Evolutionary conservation across 148 eudicot species (phyloP).

Genomic region (Nyssa sinensis): DNA sequence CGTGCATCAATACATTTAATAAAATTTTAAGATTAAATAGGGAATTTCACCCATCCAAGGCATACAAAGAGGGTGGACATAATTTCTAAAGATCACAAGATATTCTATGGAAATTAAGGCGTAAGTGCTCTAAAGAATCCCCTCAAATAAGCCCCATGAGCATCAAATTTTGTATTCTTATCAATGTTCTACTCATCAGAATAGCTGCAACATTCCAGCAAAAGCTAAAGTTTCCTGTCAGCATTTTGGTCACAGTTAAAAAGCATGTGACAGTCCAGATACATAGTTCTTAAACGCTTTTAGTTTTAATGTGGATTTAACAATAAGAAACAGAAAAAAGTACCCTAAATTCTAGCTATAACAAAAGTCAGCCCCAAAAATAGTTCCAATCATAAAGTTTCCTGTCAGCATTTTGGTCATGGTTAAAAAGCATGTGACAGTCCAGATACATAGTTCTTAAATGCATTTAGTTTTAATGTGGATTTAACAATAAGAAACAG

Average conservation of each 20-base stretch:
- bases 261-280: background rate
- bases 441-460: background rate
- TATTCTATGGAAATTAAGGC: background rate
- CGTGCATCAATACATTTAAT: background rate
- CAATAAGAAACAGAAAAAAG: background rate
- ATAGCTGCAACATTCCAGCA: slow-evolving; percentile 4
- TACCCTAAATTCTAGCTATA: background rate
- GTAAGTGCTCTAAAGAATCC: background rate
- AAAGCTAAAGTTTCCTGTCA: background rate
- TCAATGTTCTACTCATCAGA: background rate
- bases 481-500: background rate
- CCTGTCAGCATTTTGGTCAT: background rate
- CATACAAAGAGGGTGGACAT: background rate
- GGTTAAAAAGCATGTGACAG: background rate
- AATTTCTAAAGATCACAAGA: background rate
- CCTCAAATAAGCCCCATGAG: background rate
- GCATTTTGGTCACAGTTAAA: background rate
- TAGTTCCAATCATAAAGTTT: background rate
- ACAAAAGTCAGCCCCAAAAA: slow-evolving; percentile 9
- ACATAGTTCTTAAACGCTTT: background rate
- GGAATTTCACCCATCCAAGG: background rate
- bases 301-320: background rate
- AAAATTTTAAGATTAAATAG: background rate
- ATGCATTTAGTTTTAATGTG: background rate
- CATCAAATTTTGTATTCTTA: background rate